These are phyloP conservation scores for Hansfordia pulvinata DNA, from an alignment of 2,329 filamentous ascomycete genomes.

Conservation along the genomic window DNA sequence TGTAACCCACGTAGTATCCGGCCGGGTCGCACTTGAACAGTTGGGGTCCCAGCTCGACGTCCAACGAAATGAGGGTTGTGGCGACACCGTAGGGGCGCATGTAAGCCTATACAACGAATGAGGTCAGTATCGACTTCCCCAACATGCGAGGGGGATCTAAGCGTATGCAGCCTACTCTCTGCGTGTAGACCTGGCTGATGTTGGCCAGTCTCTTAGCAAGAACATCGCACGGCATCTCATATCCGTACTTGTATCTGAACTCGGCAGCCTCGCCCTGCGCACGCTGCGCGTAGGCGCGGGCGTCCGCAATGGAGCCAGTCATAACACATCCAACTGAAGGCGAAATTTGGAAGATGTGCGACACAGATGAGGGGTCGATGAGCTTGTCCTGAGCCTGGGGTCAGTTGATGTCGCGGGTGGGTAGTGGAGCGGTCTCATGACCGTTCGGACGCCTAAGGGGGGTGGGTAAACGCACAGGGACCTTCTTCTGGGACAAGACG, in stretches of 20 bases:
- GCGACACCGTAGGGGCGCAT: slow-evolving; percentile 97
- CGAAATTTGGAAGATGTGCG: slow-evolving; percentile 94
- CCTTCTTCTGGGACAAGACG: slow-evolving; percentile 97
- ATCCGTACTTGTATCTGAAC: slow-evolving; percentile 96
- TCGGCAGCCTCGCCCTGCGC: slow-evolving; percentile 93
- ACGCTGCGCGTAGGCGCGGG: slow-evolving; percentile 80
- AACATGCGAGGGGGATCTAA: no score
- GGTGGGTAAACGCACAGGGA: slow-evolving; percentile 89
- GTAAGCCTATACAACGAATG: slow-evolving; percentile 76
- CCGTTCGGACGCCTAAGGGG: no score
- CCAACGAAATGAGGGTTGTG: slow-evolving; percentile 86
- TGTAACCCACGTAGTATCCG: slow-evolving; percentile 97
- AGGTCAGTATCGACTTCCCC: no score
- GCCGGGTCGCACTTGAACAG: slow-evolving; percentile 98
- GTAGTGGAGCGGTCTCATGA: no score
- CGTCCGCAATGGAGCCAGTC: slow-evolving; percentile 97
- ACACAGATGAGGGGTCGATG: slow-evolving; percentile 92
- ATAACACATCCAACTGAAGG: slow-evolving; percentile 95
- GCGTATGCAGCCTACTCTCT: slow-evolving; percentile 58
- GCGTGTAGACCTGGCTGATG: slow-evolving; percentile 98
- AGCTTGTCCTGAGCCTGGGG: slow-evolving; percentile 68
- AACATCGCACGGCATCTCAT: slow-evolving; percentile 98
- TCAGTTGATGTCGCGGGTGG: no score
- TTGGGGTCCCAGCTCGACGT: slow-evolving; percentile 84
- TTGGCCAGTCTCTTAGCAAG: slow-evolving; percentile 94